phyloP scores from a whole-genome alignment of 2,329 filamentous ascomycete species.

The Alternaria arbusti region DNA sequence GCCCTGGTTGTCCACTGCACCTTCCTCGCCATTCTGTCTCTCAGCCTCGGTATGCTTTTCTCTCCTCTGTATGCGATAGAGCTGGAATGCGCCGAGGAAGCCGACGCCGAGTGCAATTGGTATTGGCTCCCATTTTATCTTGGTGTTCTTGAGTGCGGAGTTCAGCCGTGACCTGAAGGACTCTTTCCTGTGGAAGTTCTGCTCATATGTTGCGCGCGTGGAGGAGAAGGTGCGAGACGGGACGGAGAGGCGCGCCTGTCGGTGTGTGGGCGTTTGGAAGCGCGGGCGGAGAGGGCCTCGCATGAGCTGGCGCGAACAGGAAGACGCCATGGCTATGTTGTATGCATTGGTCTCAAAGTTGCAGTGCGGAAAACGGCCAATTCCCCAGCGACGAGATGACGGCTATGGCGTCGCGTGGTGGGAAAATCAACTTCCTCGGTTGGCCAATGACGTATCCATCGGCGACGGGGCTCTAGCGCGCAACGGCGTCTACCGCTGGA shows the following conservation, averaged over 20 bases:
- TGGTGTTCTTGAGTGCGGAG: slow-evolving; percentile 66
- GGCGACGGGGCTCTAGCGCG: slow-evolving; percentile 16
- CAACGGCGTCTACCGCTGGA: slow-evolving; percentile 7
- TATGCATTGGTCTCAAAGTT: slow-evolving; percentile 5
- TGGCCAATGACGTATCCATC: slow-evolving; percentile 36
- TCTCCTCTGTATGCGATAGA: slow-evolving; percentile 73
- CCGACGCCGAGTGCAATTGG: slow-evolving; percentile 84
- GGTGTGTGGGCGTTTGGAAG: slow-evolving; percentile 15
- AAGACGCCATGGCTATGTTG: slow-evolving; percentile 36
- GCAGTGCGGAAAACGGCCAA: background rate
- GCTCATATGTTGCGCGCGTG: slow-evolving; percentile 51
- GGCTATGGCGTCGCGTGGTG: slow-evolving; percentile 21
- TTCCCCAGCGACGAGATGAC: slow-evolving; percentile 10
- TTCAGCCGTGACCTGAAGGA: slow-evolving; percentile 65
- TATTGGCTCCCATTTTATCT: slow-evolving; percentile 88
- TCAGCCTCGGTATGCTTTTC: slow-evolving; percentile 53
- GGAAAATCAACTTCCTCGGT: slow-evolving; percentile 23
- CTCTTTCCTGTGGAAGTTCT: slow-evolving; percentile 53
- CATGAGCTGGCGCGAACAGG: slow-evolving; percentile 36
- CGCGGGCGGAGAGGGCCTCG: slow-evolving; percentile 24
- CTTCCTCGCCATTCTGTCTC: slow-evolving; percentile 56
- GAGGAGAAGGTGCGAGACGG: slow-evolving; percentile 44
- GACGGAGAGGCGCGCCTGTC: slow-evolving; percentile 22
- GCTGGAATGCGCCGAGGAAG: slow-evolving; percentile 81
- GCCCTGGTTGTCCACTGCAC: slow-evolving; percentile 43